Conservation (phyloP, 805 yeast species). For the Ogataea methylovora region DNA sequence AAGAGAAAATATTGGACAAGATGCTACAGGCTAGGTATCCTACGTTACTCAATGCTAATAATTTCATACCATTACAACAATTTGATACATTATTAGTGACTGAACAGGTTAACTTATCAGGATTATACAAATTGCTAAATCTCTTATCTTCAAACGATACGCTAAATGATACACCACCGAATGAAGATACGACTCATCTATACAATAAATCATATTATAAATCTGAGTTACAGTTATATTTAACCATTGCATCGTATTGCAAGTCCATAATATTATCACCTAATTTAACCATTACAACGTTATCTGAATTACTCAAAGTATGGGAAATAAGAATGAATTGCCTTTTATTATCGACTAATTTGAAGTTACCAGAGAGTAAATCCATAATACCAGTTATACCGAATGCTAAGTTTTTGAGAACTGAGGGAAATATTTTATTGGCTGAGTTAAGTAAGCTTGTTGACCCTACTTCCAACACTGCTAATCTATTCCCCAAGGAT, state of each 20-base stretch:
- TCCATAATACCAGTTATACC: conserved; percentile 18
- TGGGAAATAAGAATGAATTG: conserved; percentile 27
- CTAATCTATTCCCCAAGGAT: conserved; percentile 9
- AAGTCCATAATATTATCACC: conserved; percentile 20
- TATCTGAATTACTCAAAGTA: conserved; percentile 33
- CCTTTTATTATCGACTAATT: conserved; percentile 6
- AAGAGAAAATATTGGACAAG: too few species aligned
- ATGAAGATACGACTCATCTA: too few species aligned
- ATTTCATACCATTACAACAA: conserved; percentile 17
- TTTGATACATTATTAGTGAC: conserved; percentile 8
- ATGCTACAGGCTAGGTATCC: conserved; percentile 20
- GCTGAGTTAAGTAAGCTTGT: conserved; percentile 20
- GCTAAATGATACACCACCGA: too few species aligned
- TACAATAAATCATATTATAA: too few species aligned
- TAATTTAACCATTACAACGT: conserved; percentile 6
- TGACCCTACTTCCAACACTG: conserved; percentile 4
- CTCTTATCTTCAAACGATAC: too few species aligned
- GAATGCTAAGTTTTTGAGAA: conserved; percentile 18
- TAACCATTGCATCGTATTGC: conserved; percentile 20
- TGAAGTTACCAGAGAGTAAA: conserved; percentile 6
- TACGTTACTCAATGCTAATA: conserved; percentile 16
- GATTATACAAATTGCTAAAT: conserved; percentile 3
- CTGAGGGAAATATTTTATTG: conserved; percentile 19
- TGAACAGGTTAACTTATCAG: conserved; percentile 3
- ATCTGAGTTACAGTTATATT: conserved; percentile 5